Base-by-base conservation (phyloP, 495 filamentous ascomycete genomes). In the Rostrohypoxylon terebratum region DNA sequence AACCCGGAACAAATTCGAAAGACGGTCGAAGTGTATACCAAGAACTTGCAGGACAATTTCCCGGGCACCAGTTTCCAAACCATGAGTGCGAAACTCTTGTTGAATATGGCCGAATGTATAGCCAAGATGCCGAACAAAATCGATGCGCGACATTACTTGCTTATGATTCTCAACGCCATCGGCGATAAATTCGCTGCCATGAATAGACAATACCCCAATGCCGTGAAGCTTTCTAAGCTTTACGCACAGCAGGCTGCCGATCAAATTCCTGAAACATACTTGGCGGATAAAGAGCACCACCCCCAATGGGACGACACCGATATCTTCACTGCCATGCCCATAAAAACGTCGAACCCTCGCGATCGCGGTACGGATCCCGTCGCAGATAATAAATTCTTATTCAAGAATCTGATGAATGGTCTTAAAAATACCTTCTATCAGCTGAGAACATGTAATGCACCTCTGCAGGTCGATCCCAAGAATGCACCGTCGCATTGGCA, bases 21-120 rank as follows among this genome's bases (percentile, higher is more conserved):
- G 71, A 98, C 96, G 0, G 93, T 99, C 9, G 93, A 97, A 73
- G 96, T 98, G 6, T 99, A 98, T 78, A 97, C 96, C 4, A 94
- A 92, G 73, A 98, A 98, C 71, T 85, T 99, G 21, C 94, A 97
- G 72, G 96, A 98, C 77, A 92, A 92, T 68, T 97, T 97, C 73
- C 96, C 96, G 1, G 96, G 96, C 13, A 98, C 96, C 4, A 98
- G 96, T 79, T 99, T 98, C 78, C 96, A 99, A 79, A 99, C 96
- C 0, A 99, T 99, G 96, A 98, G 96, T 75, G 96, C 96, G 3
- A 99, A 98, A 78, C 84, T 99, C 3, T 83, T 99, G 2, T 81
- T 99, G 58, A 99, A 99, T 79, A 93, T 99, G 92, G 96, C 96
- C 0, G 96, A 98, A 75, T 94, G 92, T 78, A 99, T 99, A 72